Evolutionary conservation across 164 flowering plant species (phyloP), one percentile per base, ranked within the genome.

Genomic region (Umbellularia californica): DNA sequence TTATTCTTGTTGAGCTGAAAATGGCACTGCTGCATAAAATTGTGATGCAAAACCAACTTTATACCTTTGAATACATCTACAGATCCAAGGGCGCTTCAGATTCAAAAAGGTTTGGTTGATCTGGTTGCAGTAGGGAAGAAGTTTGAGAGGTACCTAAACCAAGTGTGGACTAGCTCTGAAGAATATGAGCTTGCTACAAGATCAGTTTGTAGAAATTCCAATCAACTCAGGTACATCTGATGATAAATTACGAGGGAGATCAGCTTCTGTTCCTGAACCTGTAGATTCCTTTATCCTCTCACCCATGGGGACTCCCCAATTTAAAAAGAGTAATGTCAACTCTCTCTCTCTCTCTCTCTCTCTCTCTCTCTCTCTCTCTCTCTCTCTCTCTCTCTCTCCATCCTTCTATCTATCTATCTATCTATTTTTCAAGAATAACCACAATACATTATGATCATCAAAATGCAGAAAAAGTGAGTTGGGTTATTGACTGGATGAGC

Each of bases 381-480:
- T n/a, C n/a, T n/a, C n/a, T n/a, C n/a, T n/a, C n/a, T n/a, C n/a
- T n/a, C n/a, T n/a, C n/a, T n/a, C n/a, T 27, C 28, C 3, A 27
- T 33, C 41, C 0, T 0, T 35, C 41, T 0, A 5, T 35, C 47
- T 1, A 1, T 41, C 47, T 41, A 6, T 41, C 17, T 65, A 0
- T 65, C 0, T 23, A 7, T 65, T 9, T 41, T 9, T 9, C 11
- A 4, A 41, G 10, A 41, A 41, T 41, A 41, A 7, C 47, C 2
- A 0, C 11, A 5, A 9, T 41, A 41, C 7, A 5, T 41, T 41
- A 5, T 41, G 9, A 41, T 41, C 11, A 41, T 52, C 20, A 22
- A 33, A 15, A 68, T 80, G 82, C 86, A 85, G 90, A 72, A 10
- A 79, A 77, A 51, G 78, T 58, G 0, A 72, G 71, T 9, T 72